Evolutionary conservation across 805 yeast species (phyloP).

Genomic region (Naumovozyma dairenensis): DNA sequence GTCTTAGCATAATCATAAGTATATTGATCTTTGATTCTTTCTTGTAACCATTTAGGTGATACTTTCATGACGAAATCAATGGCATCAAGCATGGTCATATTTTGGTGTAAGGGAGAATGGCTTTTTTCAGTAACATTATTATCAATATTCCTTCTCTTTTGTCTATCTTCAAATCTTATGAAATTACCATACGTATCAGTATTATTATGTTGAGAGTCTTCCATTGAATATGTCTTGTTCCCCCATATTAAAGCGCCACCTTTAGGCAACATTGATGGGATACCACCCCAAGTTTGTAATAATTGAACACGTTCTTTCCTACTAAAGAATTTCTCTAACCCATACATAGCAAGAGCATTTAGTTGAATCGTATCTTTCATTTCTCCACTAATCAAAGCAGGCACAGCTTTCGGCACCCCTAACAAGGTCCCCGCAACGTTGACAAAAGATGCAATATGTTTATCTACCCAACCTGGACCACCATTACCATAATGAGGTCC

Average conservation of each 20-base stretch:
- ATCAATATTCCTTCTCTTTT: slow-evolving; percentile 24
- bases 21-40: slow-evolving; percentile 58
- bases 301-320: slow-evolving; percentile 80
- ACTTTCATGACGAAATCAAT: slow-evolving; percentile 54
- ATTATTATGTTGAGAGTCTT: slow-evolving; percentile 29
- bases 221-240: slow-evolving; percentile 62
- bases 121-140: too few relatives aligned
- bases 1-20: slow-evolving; percentile 68
- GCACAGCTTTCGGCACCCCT: slow-evolving; percentile 91
- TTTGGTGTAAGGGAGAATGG: too few relatives aligned
- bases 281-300: slow-evolving; percentile 80
- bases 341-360: slow-evolving; percentile 86
- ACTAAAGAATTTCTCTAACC: slow-evolving; percentile 87
- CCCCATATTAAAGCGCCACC: slow-evolving; percentile 95
- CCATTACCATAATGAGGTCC: slow-evolving; percentile 82
- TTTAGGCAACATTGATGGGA: slow-evolving; percentile 92
- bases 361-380: slow-evolving; percentile 96
- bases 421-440: slow-evolving; percentile 84
- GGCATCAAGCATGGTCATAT: slow-evolving; percentile 57
- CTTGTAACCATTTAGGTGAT: slow-evolving; percentile 69
- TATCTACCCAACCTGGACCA: slow-evolving; percentile 83
- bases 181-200: slow-evolving; percentile 60
- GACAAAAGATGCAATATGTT: slow-evolving; percentile 67
- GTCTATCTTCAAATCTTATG: slow-evolving; percentile 40
- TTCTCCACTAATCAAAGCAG: slow-evolving; percentile 91